Percentiles rank a stretch among this genome's conserved stretches.
Evolutionary conservation across 176 grass and related monocot genomes (phyloP).

Genomic region (Stipa capillata): DNA sequence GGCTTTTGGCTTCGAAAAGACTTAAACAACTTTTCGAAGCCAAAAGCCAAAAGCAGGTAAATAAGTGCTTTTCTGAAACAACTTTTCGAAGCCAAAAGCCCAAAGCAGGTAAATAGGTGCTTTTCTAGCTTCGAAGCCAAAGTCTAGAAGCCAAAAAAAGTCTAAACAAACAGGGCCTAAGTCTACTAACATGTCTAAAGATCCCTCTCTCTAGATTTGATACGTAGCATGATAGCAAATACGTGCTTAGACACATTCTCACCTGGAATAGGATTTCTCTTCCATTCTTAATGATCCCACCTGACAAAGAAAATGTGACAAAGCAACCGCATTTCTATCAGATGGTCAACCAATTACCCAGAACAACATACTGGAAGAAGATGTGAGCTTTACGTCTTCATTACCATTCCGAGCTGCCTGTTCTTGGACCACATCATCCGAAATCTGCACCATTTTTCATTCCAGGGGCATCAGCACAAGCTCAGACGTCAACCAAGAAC

Average conservation of each 20-base stretch:
- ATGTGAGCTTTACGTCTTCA: neutral
- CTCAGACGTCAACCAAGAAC: neutral
- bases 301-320: conserved; percentile 4
- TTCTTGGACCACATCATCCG: conserved; percentile 27
- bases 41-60: no score
- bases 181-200: neutral
- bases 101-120: no score
- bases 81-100: no score
- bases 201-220: neutral
- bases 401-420: conserved; percentile 24
- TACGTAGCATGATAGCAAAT: neutral
- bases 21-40: no score
- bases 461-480: neutral
- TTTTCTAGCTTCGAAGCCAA: no score
- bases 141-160: no score
- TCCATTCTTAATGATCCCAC: conserved; percentile 58
- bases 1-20: no score
- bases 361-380: neutral
- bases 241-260: neutral
- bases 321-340: neutral
- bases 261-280: conserved; percentile 94
- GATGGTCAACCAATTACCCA: neutral
- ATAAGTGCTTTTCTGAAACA: no score
- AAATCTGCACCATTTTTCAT: conserved; percentile 28
- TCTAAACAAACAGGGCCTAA: no score